Evolutionary conservation across 306 rosid genomes (phyloP), one percentile per base, ranked within the genome.

Genomic region (Prunus campanulata): DNA sequence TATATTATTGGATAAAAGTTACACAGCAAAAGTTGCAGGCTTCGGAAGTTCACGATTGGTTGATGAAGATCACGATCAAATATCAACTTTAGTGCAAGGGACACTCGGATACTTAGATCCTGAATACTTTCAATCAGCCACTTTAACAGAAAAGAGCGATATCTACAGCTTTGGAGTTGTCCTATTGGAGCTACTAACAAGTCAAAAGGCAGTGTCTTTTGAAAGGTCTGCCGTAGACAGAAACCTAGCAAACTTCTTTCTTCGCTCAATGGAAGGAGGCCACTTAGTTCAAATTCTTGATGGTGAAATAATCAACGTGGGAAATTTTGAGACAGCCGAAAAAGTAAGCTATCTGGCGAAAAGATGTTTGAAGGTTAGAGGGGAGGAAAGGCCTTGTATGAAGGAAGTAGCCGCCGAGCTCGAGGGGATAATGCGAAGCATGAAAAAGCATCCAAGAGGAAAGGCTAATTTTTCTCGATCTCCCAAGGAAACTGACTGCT

Each of bases 161-260:
- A 20, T 20, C 20, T 20, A 20, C 20, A 20, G 20, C 20, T 20
- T 20, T 20, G 20, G 20, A 20, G 81, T 78, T 19, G 76, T 78
- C 16, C 35, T 78, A 8, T 70, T 50, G 7, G 76, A 78, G 76
- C 76, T 78, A 8, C 52, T 78, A 29, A 70, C 76, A 0, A 69
- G 76, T 27, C 51, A 22, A 69, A 49, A 22, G 20, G 54, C 70
- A 8, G 2, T 70, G 1, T 29, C 35, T 57, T 25, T 2, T 9
- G 13, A n/a, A 3, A 20, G 63, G 5, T 5, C n/a, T 57, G 5
- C 11, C 4, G 29, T 3, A 57, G 27, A 56, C 2, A 56, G 4
- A 14, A 15, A 8, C 14, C 15, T 27, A 19, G 65, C 50, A 3
- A 39, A 39, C 44, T 39, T 57, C 16, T 6, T 24, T 77, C 11